Evolutionary conservation across 768 basidiomycete genomes (phyloP), one percentile per base, ranked within the genome.

Genomic region (Sporobolomyces roseus): DNA sequence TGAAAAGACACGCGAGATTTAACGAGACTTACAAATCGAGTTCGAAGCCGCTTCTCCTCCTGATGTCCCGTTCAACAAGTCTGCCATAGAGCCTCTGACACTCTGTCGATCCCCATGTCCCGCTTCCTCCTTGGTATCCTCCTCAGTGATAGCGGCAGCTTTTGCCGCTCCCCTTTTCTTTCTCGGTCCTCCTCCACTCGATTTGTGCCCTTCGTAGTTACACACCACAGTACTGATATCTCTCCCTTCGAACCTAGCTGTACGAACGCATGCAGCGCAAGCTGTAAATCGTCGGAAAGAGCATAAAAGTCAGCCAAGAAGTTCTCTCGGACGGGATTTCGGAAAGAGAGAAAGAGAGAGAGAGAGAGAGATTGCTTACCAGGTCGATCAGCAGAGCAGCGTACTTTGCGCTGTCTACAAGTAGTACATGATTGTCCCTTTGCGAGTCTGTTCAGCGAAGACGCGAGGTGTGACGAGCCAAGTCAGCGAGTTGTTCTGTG

Each of bases 221-320:
- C 67, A 68, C 2, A 23, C 1, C 7, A 68, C 56, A 2, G 14
- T 29, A 17, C 8, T 54, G 4, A 53, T 10, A 14, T 63, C 62
- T 7, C 56, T 23, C 8, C 62, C 56, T 21, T 68, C 67, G 62
- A 63, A 68, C 21, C 56, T 41, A 0, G 67, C 67, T 0, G 67
- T 68, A 2, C 67, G n/a, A 4, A 68, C 16, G 19, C 67, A 68
- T 0, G 67, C 67, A 25, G 43, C 29, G 25, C 67, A 68, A 19
- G 67, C 67, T 68, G 46, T 29, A 30, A 48, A 41, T 54, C n/a
- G n/a, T n/a, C n/a, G n/a, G n/a, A n/a, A n/a, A 12, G 21, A 30
- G 48, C 25, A 27, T 13, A 30, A 16, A 13, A 38, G 43, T 16
- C 27, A 59, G 41, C 29, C 38, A 29, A 56, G 55, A 17, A 8